Evolutionary conservation across 441 rosid genomes (phyloP), one percentile per base, ranked within the genome.

Genomic region (Manihot esculenta): DNA sequence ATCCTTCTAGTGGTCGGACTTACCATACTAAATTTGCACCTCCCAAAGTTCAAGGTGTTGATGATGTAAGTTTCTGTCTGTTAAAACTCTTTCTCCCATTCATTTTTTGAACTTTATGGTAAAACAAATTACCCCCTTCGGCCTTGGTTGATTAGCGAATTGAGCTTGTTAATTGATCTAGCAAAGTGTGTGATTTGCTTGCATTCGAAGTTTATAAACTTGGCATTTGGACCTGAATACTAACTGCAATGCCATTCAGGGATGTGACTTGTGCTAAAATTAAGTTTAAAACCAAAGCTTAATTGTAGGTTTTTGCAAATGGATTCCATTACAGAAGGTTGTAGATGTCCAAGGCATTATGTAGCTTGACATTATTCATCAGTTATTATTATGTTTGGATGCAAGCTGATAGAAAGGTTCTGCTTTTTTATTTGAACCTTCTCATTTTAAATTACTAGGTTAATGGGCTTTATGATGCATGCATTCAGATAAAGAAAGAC

Each of bases 1-100:
- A 56, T 26, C 60, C 60, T 24, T 56, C 60, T 13, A 56, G 60
- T 56, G 60, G 60, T 23, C 60, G 60, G 35, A 56, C 60, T 26
- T 56, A 56, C 60, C 60, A 56, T 18, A 24, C 60, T 24, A 56
- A 56, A 26, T 56, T 24, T 56, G 18, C 60, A 24, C 60, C 60
- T 1, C 60, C 60, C 35, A 56, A 24, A 56, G 60, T 56, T 26
- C 35, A 30, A 24, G 60, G 60, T 1, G 60, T 56, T 56, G 35
- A 56, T 26, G 35, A 56, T 26, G 60, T 56, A 56, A 24, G 60
- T 51, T 35, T 17, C 23, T 42, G 26, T 49, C 38, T 33, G 47
- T 30, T 50, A 27, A 30, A 5, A 10, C 24, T 48, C 2, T 49
- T 64, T 64, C 41, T 64, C 23, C 3, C 33, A 14, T 50, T 20